Evolutionary conservation across 2,329 filamentous ascomycete species (phyloP).

Genomic region (Penicillium sp.): DNA sequence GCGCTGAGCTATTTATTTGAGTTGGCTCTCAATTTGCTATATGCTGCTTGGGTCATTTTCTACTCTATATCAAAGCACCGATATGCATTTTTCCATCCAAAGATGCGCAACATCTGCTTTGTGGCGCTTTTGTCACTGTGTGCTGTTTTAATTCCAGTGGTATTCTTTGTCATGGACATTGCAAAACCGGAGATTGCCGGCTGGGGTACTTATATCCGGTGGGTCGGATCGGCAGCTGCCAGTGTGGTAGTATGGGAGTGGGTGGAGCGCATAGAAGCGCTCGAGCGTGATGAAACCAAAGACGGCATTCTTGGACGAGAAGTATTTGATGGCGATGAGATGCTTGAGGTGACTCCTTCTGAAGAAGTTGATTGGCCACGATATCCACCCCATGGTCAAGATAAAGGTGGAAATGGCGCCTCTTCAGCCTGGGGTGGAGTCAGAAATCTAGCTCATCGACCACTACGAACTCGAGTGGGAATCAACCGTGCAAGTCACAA

Average conservation of each 20-base stretch:
- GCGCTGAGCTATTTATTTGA: constrained; percentile 90
- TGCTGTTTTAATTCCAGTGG: constrained; percentile 82
- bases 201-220: constrained; percentile 93
- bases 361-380: constrained; percentile 55
- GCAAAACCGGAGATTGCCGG: constrained; percentile 79
- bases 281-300: constrained; percentile 91
- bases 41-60: constrained; percentile 91
- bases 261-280: constrained; percentile 90
- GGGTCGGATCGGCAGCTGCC: constrained; percentile 92
- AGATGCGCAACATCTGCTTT: constrained; percentile 85
- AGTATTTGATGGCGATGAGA: constrained; percentile 91
- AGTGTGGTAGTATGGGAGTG: constrained; percentile 99
- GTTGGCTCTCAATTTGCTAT: constrained; percentile 78
- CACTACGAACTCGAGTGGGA: constrained; percentile 36
- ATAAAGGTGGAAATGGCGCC: constrained; percentile 36
- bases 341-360: constrained; percentile 68
- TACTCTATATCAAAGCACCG: constrained; percentile 89
- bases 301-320: constrained; percentile 88
- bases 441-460: constrained; percentile 37
- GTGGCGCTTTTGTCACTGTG: constrained; percentile 76
- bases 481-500: constrained; percentile 26
- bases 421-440: constrained; percentile 42
- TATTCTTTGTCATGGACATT: constrained; percentile 92
- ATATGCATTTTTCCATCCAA: constrained; percentile 84
- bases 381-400: constrained; percentile 36